phyloP scores from a whole-genome alignment of 1,139 yeast genomes.

The Suhomyces yuchorum region DNA sequence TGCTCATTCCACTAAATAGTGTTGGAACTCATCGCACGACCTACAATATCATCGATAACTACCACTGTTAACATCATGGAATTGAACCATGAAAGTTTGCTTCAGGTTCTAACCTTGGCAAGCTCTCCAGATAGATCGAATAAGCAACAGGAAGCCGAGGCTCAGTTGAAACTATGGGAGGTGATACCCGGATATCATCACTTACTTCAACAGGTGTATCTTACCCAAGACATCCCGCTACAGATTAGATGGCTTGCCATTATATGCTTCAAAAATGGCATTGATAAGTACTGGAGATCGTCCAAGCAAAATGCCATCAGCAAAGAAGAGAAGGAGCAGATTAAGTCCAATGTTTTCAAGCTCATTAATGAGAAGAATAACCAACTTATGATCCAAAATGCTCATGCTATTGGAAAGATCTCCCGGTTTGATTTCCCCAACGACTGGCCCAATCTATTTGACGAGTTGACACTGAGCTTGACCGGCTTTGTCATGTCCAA shows the following conservation, averaged over 20 bases:
- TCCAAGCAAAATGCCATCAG: conserved; percentile 58
- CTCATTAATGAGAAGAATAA: conserved; percentile 68
- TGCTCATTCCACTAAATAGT: neutral
- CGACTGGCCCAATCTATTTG: conserved; percentile 83
- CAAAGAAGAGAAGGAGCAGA: conserved; percentile 68
- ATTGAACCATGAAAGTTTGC: conserved; percentile 19
- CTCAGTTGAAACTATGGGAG: conserved; percentile 71
- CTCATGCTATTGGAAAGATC: conserved; percentile 76
- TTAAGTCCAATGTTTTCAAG: conserved; percentile 60
- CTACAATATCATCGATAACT: neutral
- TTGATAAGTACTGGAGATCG: conserved; percentile 81
- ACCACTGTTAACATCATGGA: conserved; percentile 13
- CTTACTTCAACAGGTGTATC: conserved; percentile 61
- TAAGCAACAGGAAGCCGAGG: conserved; percentile 64
- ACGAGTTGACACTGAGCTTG: conserved; percentile 47
- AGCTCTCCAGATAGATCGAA: conserved; percentile 49
- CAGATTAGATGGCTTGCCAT: conserved; percentile 84
- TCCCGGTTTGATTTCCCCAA: conserved; percentile 83
- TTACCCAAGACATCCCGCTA: conserved; percentile 56
- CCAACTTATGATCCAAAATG: conserved; percentile 77
- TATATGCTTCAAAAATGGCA: conserved; percentile 84
- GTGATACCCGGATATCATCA: conserved; percentile 59
- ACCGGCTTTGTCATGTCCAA: conserved; percentile 48
- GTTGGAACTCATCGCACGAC: conserved; percentile 7
- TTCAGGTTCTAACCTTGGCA: conserved; percentile 46